phyloP scores from a whole-genome alignment of 2,329 filamentous ascomycete species.

The Arthrobotrys musiformis region DNA sequence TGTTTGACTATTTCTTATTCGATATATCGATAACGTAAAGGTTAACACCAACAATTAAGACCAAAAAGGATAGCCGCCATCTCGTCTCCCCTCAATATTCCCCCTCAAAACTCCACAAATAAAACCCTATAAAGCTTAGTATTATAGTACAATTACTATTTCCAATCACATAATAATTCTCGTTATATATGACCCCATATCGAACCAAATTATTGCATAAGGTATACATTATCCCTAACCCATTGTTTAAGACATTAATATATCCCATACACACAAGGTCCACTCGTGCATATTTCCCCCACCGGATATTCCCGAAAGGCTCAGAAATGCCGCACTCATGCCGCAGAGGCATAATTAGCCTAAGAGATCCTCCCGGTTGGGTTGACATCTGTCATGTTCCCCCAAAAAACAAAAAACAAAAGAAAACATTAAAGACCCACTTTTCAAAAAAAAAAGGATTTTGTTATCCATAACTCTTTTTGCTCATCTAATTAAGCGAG shows the following conservation, averaged over 20 bases:
- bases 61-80: not conserved
- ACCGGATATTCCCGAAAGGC: constrained; percentile 2
- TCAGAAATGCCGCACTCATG: not conserved
- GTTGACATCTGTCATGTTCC: constrained; percentile 2
- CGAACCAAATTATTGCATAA: constrained; percentile 1
- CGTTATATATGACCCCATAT: not conserved
- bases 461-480: not conserved
- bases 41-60: not conserved
- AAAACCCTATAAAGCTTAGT: not conserved
- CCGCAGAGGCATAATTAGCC: constrained; percentile 4
- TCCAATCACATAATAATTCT: not conserved
- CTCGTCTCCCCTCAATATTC: constrained; percentile 8
- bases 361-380: too few relatives aligned
- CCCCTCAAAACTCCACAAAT: constrained; percentile 7
- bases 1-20: not conserved
- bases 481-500: constrained; percentile 27
- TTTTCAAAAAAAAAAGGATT: too few relatives aligned
- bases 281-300: constrained; percentile 20
- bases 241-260: constrained; percentile 15
- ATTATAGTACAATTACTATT: too few relatives aligned
- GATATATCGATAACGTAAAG: not conserved
- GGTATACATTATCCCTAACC: constrained; percentile 12
- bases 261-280: not conserved
- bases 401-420: too few relatives aligned
- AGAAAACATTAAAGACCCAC: not conserved